Evolutionary conservation across 441 rosid genomes (phyloP).

Genomic region (Gossypium trilobum): DNA sequence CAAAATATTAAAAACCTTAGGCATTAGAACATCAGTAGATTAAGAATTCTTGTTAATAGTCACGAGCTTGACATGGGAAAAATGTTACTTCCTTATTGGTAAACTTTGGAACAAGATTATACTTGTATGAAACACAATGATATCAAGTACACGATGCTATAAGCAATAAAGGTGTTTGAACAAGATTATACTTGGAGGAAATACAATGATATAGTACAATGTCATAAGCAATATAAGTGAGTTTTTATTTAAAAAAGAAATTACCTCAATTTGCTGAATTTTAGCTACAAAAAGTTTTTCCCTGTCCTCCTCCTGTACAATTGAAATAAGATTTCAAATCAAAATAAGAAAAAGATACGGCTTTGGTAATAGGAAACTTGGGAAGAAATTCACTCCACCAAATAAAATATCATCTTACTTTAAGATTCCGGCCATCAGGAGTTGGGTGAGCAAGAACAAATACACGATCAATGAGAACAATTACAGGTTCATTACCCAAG

Average conservation of each 20-base stretch:
- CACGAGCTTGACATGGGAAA: background rate
- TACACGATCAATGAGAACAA: conserved; percentile 85
- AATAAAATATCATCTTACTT: conserved; percentile 31
- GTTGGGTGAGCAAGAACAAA: conserved; percentile 83
- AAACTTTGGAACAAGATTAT: background rate
- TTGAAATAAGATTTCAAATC: background rate
- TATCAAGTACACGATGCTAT: background rate
- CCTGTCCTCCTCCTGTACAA: conserved; percentile 67
- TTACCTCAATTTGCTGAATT: conserved; percentile 89
- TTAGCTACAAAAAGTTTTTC: conserved; percentile 79
- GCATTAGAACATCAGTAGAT: background rate
- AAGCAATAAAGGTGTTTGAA: background rate
- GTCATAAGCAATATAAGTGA: background rate
- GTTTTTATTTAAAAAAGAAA: background rate
- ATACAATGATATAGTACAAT: background rate
- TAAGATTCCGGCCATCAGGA: conserved; percentile 48
- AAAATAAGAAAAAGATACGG: background rate
- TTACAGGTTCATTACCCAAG: conserved; percentile 90
- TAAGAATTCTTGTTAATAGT: background rate
- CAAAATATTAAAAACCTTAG: background rate
- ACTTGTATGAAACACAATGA: background rate
- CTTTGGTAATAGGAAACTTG: conserved; percentile 7
- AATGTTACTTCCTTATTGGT: background rate
- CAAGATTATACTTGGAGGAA: background rate
- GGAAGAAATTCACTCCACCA: background rate